phyloP scores from a whole-genome alignment of 345 rosid genomes.

The Dipteronia dyeriana region DNA sequence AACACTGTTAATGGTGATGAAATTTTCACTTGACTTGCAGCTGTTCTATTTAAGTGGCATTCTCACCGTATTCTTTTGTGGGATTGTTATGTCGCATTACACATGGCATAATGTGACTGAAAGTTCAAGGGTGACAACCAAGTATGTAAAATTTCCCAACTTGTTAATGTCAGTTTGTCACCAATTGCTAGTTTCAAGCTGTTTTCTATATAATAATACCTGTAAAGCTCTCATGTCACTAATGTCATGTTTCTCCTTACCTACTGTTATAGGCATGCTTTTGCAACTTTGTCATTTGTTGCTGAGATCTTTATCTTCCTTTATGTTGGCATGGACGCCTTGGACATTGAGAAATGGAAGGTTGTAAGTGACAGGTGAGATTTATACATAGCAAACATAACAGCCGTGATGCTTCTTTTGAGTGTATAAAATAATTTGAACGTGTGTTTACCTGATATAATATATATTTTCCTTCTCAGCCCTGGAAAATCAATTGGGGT shows the following conservation, averaged over 20 bases:
- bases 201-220: slow-evolving; percentile 1
- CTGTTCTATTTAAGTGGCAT: slow-evolving; percentile 81
- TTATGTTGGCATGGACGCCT: slow-evolving; percentile 98
- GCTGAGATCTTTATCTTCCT: slow-evolving; percentile 96
- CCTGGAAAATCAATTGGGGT: slow-evolving; percentile 74
- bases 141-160: slow-evolving; percentile 43
- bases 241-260: slow-evolving; percentile 4
- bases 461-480: slow-evolving; percentile 40
- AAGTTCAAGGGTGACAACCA: slow-evolving; percentile 89
- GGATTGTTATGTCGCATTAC: slow-evolving; percentile 95
- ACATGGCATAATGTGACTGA: slow-evolving; percentile 97
- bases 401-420: background rate
- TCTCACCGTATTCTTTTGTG: slow-evolving; percentile 95
- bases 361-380: slow-evolving; percentile 75
- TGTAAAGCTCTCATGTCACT: slow-evolving; percentile 11
- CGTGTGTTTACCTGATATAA: background rate
- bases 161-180: background rate
- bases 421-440: background rate
- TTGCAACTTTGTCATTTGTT: slow-evolving; percentile 87
- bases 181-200: background rate
- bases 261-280: slow-evolving; percentile 65
- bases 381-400: slow-evolving; percentile 1
- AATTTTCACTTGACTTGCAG: slow-evolving; percentile 44
- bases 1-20: slow-evolving; percentile 8
- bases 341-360: slow-evolving; percentile 91